These are phyloP conservation scores for Globisporangium irregulare DNA, from an alignment of 352 stramenopile species.

Conservation along the genomic window DNA sequence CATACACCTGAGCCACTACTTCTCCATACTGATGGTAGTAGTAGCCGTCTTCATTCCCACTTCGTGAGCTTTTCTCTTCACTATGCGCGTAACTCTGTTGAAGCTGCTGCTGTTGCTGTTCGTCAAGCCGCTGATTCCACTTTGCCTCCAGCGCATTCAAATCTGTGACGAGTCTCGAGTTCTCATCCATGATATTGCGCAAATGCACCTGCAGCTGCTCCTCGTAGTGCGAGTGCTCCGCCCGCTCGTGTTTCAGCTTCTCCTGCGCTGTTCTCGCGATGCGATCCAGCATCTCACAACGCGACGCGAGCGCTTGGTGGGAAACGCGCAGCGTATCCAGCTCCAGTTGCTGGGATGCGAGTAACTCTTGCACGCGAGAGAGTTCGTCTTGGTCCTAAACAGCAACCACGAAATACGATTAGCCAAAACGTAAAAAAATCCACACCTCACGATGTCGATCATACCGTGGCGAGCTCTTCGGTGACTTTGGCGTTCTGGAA, in stretches of 20 bases:
- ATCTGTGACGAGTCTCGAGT: constrained; percentile 37
- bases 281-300: constrained; percentile 54
- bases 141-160: constrained; percentile 34
- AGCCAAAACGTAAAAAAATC: not conserved
- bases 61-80: not conserved
- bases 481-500: not conserved
- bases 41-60: constrained; percentile 15
- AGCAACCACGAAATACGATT: not conserved
- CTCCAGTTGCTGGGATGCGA: constrained; percentile 38
- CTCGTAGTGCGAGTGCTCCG: constrained; percentile 44
- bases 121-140: constrained; percentile 17
- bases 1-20: constrained; percentile 1
- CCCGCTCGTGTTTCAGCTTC: constrained; percentile 50
- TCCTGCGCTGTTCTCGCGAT: constrained; percentile 57
- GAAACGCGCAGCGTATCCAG: constrained; percentile 30
- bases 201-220: constrained; percentile 45
- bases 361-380: constrained; percentile 19
- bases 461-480: not conserved
- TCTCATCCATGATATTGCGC: constrained; percentile 44
- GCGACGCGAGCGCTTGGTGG: constrained; percentile 33
- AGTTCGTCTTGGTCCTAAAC: constrained; percentile 26
- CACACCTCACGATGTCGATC: not conserved
- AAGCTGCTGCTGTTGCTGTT: not conserved
- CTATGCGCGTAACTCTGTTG: constrained; percentile 6
- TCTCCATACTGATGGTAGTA: constrained; percentile 16